Conservation (phyloP, 1,139 yeast species). For the Lodderomyces parapsilosis region DNA sequence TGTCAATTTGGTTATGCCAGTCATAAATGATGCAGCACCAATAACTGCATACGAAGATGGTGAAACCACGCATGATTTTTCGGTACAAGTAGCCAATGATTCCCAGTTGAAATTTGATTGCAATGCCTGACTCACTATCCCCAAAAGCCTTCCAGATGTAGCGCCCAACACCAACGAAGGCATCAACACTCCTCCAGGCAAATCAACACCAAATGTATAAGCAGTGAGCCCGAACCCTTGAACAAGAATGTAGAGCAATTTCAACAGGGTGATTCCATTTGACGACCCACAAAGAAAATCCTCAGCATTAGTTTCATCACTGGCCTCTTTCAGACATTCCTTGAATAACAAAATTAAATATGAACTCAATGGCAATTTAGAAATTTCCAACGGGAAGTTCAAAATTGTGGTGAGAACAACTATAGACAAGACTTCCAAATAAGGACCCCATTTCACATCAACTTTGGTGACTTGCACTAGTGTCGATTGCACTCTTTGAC, state of each 20-base stretch:
- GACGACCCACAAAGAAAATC: slow-evolving; percentile 39
- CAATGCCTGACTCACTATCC: slow-evolving; percentile 53
- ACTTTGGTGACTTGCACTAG: slow-evolving; percentile 18
- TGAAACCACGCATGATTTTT: slow-evolving; percentile 51
- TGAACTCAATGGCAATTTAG: slow-evolving; percentile 56
- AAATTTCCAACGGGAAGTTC: slow-evolving; percentile 55
- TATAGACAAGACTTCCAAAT: slow-evolving; percentile 49
- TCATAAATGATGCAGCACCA: slow-evolving; percentile 58
- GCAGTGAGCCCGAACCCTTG: slow-evolving; percentile 60
- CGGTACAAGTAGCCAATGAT: slow-evolving; percentile 48
- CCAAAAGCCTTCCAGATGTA: slow-evolving; percentile 63
- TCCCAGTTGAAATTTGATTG: slow-evolving; percentile 44
- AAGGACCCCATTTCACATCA: slow-evolving; percentile 20
- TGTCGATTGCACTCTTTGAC: slow-evolving; percentile 20
- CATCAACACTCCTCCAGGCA: slow-evolving; percentile 77
- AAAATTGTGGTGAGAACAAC: slow-evolving; percentile 52
- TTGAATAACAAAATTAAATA: slow-evolving; percentile 59
- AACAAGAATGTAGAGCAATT: slow-evolving; percentile 44
- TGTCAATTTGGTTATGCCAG: slow-evolving; percentile 56
- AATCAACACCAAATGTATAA: slow-evolving; percentile 60
- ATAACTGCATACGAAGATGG: slow-evolving; percentile 63
- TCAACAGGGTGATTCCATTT: slow-evolving; percentile 25
- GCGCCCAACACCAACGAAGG: slow-evolving; percentile 77
- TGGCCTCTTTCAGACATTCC: slow-evolving; percentile 48
- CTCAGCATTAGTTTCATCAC: slow-evolving; percentile 17